These are phyloP conservation scores for Kwoniella dejecticola DNA, from an alignment of 768 basidiomycete genomes.

Conservation along the genomic window DNA sequence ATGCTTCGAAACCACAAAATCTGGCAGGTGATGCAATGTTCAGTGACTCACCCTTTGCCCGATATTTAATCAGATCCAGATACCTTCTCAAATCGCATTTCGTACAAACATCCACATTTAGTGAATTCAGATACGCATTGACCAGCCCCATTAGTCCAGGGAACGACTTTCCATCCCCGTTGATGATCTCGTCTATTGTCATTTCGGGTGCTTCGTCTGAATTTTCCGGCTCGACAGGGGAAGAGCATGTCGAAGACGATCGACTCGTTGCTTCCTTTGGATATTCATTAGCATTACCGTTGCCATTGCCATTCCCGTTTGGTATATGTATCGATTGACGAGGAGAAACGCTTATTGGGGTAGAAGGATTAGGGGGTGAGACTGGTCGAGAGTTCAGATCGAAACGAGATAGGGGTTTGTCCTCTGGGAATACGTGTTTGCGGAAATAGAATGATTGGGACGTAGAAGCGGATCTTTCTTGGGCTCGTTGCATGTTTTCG, in stretches of 20 bases:
- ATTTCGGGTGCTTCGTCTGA: conserved; percentile 88
- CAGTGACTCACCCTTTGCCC: conserved; percentile 81
- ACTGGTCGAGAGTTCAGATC: conserved; percentile 45
- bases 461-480: conserved; percentile 73
- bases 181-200: conserved; percentile 88
- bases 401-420: conserved; percentile 49
- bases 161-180: conserved; percentile 77
- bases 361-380: conserved; percentile 30
- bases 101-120: conserved; percentile 71
- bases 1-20: too few species aligned
- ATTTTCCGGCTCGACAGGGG: conserved; percentile 35
- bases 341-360: conserved; percentile 10
- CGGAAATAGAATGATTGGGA: conserved; percentile 86
- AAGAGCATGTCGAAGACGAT: conserved; percentile 27
- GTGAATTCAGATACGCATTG: conserved; percentile 77
- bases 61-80: conserved; percentile 71
- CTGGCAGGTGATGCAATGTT: too few species aligned
- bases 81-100: conserved; percentile 71
- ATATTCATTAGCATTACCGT: background rate
- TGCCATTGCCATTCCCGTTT: background rate
- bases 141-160: conserved; percentile 81
- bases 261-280: background rate
- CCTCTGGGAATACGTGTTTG: conserved; percentile 73
- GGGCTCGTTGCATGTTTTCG: conserved; percentile 91
- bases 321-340: background rate